Conservation (phyloP, 371 early-diverging fungal genomes). For the Entomophthora muscae region DNA sequence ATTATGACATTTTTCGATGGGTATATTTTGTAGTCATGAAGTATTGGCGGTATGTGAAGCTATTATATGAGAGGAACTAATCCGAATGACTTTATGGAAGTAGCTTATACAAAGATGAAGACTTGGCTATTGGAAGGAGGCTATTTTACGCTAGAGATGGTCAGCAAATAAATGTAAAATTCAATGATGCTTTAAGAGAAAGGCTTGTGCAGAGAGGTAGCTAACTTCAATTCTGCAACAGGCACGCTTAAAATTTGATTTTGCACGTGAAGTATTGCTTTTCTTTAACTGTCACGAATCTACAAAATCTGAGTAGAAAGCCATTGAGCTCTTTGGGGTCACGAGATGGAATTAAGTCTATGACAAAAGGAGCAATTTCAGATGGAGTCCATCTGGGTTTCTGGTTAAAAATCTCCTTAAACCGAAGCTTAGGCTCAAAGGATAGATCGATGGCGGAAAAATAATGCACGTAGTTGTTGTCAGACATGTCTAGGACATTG, state of each 20-base stretch:
- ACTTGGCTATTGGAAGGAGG: too few species aligned
- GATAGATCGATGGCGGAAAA: neutral
- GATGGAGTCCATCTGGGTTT: neutral
- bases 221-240: too few species aligned
- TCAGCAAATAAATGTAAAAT: too few species aligned
- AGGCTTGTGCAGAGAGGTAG: too few species aligned
- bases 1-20: too few species aligned
- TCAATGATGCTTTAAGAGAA: too few species aligned
- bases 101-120: too few species aligned
- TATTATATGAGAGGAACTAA: too few species aligned
- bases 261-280: neutral
- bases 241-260: neutral
- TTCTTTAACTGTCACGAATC: neutral
- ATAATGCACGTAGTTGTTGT: neutral
- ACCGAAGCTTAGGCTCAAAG: neutral
- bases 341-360: neutral
- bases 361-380: neutral
- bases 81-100: too few species aligned
- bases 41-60: too few species aligned
- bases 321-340: neutral
- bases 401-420: neutral
- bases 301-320: neutral
- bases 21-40: too few species aligned
- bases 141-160: too few species aligned
- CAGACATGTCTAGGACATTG: neutral